Conservation (phyloP, 1,284 basidiomycete species). For the Puccinia sorghi region DNA sequence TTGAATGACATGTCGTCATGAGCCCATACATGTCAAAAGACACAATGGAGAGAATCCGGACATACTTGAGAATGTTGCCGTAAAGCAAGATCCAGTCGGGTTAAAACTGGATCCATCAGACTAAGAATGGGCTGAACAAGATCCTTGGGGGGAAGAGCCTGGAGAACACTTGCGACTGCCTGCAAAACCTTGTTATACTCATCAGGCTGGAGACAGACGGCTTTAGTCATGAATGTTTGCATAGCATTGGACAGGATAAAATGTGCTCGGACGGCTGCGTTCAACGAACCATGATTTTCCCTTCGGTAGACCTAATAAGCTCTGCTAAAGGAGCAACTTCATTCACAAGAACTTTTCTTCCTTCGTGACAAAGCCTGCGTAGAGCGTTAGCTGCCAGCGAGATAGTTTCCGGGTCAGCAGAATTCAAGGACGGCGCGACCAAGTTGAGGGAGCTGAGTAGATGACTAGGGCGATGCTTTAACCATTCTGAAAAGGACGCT, state of each 20-base stretch:
- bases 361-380: slow-evolving; percentile 53
- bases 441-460: slow-evolving; percentile 50
- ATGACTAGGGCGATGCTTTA: slow-evolving; percentile 51
- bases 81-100: slow-evolving; percentile 14
- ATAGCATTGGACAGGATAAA: not conserved
- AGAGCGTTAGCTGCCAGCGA: slow-evolving; percentile 54
- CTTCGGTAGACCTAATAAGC: slow-evolving; percentile 54
- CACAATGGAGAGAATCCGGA: not conserved
- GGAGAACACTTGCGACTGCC: slow-evolving; percentile 55
- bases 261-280: not conserved
- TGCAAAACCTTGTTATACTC: slow-evolving; percentile 56
- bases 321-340: slow-evolving; percentile 55
- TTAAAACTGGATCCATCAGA: not conserved
- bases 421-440: slow-evolving; percentile 52
- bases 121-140: too few species aligned
- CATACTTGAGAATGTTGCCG: slow-evolving; percentile 23
- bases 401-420: slow-evolving; percentile 50
- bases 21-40: slow-evolving; percentile 23
- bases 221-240: not conserved
- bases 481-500: slow-evolving; percentile 55
- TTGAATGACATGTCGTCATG: not conserved
- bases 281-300: slow-evolving; percentile 52
- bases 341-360: slow-evolving; percentile 52
- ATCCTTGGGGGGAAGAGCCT: too few species aligned
- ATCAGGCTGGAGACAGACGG: slow-evolving; percentile 40